These are phyloP conservation scores for Kregervanrija delftensis DNA, from an alignment of 805 yeast species.

Conservation along the genomic window DNA sequence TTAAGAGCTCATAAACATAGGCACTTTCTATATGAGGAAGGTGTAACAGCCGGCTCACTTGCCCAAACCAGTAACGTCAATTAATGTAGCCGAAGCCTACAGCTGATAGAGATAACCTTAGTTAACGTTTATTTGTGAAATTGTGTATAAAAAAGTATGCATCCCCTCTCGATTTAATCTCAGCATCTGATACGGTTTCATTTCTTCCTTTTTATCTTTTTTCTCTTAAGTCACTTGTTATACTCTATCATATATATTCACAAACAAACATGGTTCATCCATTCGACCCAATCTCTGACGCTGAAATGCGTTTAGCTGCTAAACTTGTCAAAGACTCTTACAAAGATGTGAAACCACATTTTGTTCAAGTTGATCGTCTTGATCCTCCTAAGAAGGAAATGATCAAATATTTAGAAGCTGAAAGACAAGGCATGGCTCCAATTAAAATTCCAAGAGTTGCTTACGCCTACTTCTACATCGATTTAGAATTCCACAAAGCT, in stretches of 20 bases:
- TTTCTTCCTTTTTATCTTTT: neutral
- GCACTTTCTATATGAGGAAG: no score
- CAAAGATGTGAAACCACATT: constrained; percentile 52
- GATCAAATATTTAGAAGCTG: constrained; percentile 61
- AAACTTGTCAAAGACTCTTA: constrained; percentile 54
- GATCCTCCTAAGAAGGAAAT: constrained; percentile 79
- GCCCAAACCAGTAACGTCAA: neutral
- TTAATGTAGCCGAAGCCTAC: neutral
- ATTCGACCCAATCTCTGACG: constrained; percentile 37
- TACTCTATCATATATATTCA: neutral
- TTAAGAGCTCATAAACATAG: no score
- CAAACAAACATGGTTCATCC: constrained; percentile 22
- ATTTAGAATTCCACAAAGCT: constrained; percentile 56
- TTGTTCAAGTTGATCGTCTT: constrained; percentile 56
- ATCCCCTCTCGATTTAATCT: no score
- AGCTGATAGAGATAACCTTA: neutral
- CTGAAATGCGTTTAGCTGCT: constrained; percentile 49
- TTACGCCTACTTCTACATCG: constrained; percentile 59
- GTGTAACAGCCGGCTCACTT: neutral
- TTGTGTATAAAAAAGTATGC: neutral
- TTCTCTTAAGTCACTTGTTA: neutral
- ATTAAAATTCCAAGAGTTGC: constrained; percentile 65
- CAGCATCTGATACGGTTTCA: no score
- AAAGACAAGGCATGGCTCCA: constrained; percentile 43
- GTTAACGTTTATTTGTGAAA: neutral